Evolutionary conservation across 2,329 filamentous ascomycete genomes (phyloP).

Genomic region (Verticillium zaregamsianum): DNA sequence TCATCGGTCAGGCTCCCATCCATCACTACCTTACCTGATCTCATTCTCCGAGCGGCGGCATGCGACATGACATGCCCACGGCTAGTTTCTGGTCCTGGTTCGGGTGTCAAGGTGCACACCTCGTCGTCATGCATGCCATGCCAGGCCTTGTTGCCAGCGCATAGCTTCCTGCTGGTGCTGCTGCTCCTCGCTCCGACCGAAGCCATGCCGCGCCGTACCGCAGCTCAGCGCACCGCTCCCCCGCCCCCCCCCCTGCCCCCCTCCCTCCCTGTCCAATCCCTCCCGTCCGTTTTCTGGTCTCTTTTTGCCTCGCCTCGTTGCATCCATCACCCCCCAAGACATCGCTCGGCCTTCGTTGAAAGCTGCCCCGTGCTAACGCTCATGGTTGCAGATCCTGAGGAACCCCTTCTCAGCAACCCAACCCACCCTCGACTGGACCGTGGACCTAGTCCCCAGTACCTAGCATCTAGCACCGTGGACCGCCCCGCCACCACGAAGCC

Average conservation of each 20-base stretch:
- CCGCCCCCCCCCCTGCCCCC: slow-evolving; percentile 23
- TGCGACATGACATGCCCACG: slow-evolving; percentile 7
- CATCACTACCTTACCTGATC: slow-evolving; percentile 13
- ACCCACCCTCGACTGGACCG: neutral
- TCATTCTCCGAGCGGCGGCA: slow-evolving; percentile 2
- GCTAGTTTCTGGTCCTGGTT: slow-evolving; percentile 25
- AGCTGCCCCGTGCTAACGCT: neutral
- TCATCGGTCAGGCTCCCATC: neutral
- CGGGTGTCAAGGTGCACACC: slow-evolving; percentile 49
- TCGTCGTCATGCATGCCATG: slow-evolving; percentile 54
- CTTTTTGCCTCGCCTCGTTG: slow-evolving; percentile 38
- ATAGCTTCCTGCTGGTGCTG: slow-evolving; percentile 34
- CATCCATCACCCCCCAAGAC: slow-evolving; percentile 20
- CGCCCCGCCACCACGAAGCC: slow-evolving; percentile 15
- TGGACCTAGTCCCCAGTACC: slow-evolving; percentile 14
- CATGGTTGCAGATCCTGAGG: neutral
- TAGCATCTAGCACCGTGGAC: slow-evolving; percentile 8
- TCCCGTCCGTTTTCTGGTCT: slow-evolving; percentile 29
- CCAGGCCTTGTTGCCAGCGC: slow-evolving; percentile 31
- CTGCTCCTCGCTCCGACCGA: slow-evolving; percentile 35
- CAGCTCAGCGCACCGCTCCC: slow-evolving; percentile 2
- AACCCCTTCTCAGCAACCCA: neutral
- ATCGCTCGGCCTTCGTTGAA: neutral
- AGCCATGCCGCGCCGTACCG: slow-evolving; percentile 9
- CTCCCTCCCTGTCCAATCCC: slow-evolving; percentile 14